Conservation (phyloP, 108 stramenopile genomes). For the Cyclotella atomus region DNA sequence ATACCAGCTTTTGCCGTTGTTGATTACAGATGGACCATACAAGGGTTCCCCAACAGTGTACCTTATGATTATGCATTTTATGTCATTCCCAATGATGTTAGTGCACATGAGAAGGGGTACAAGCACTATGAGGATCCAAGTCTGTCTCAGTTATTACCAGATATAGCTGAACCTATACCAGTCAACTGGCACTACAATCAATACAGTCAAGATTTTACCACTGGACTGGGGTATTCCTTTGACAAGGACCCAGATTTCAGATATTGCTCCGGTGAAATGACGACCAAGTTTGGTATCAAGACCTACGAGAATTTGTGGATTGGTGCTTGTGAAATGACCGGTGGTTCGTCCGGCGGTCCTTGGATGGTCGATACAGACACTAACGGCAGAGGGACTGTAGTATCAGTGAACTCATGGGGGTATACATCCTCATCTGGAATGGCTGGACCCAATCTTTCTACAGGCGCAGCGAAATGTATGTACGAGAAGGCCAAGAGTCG, state of each 20-base stretch:
- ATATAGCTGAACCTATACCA: conserved; percentile 36
- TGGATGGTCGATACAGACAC: conserved; percentile 41
- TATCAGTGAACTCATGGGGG: conserved; percentile 50
- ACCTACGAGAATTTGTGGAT: conserved; percentile 47
- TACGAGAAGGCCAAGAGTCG: conserved; percentile 36
- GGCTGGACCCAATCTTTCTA: conserved; percentile 40
- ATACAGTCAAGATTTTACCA: conserved; percentile 15
- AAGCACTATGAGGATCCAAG: conserved; percentile 10
- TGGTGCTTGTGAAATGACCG: conserved; percentile 39
- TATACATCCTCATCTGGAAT: conserved; percentile 36
- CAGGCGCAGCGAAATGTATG: conserved; percentile 32
- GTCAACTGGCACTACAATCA: conserved; percentile 35
- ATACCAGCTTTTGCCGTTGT: conserved; percentile 44
- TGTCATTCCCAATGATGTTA: conserved; percentile 26
- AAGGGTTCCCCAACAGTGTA: conserved; percentile 38
- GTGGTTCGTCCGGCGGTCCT: conserved; percentile 38
- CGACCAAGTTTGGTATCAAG: conserved; percentile 39
- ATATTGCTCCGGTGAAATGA: conserved; percentile 27
- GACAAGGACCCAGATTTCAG: conserved; percentile 44
- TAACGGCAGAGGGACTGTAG: conserved; percentile 38
- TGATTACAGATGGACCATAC: conserved; percentile 39
- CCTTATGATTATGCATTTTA: conserved; percentile 44
- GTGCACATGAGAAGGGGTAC: conserved; percentile 24
- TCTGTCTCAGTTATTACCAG: conserved; percentile 22
- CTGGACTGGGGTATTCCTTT: conserved; percentile 48